Percentiles rank a stretch among this genome's conserved stretches.
phyloP scores from a whole-genome alignment of 179 eudicot species.

The Corrigiola litoralis region DNA sequence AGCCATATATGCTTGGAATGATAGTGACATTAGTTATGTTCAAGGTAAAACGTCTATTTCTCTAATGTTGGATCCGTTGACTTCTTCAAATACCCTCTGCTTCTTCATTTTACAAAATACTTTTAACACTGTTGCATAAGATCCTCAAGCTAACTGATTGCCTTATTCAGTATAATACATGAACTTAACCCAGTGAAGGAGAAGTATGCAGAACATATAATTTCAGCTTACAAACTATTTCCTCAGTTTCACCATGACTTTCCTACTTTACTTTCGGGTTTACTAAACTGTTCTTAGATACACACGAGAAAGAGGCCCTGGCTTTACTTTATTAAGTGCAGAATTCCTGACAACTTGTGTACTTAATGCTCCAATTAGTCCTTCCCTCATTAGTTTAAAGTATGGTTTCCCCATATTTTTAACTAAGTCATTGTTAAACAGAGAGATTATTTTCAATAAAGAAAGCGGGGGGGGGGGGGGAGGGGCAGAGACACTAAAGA shows the following conservation, averaged over 20 bases:
- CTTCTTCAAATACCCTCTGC: background rate
- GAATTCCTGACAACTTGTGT: no score
- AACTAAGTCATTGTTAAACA: no score
- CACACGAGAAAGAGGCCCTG: no score
- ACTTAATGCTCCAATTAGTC: no score
- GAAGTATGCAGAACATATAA: background rate
- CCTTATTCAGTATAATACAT: background rate
- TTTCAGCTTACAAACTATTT: background rate
- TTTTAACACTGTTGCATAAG: conserved; percentile 1
- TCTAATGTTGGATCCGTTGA: background rate
- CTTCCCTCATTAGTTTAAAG: no score
- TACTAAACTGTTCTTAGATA: no score
- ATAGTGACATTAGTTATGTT: conserved; percentile 46
- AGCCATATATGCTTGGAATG: conserved; percentile 44
- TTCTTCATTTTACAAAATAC: no score
- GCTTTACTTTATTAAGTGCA: no score
- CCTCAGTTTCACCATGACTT: background rate
- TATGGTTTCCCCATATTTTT: no score
- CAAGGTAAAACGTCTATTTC: conserved; percentile 32
- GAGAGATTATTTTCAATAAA: no score
- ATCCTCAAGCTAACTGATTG: background rate
- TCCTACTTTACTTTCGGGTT: background rate
- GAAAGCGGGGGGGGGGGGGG: no score
- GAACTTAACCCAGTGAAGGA: background rate
- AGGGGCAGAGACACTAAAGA: no score